Evolutionary conservation across 2,329 filamentous ascomycete species (phyloP).

Genomic region (Penicillium sp.): DNA sequence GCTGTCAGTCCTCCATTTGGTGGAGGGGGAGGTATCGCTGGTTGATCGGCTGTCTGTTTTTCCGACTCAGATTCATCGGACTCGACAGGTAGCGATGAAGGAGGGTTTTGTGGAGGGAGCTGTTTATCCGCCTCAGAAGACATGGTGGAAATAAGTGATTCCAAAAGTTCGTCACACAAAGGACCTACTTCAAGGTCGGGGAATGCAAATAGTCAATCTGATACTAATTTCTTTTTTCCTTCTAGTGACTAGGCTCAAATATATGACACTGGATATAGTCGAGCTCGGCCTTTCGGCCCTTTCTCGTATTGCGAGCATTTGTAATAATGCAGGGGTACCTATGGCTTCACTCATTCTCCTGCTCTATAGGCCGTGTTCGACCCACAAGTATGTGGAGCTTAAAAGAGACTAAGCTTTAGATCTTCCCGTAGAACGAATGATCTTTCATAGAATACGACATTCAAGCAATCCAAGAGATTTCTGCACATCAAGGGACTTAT

Average conservation of each 20-base stretch:
- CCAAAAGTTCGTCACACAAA: not conserved
- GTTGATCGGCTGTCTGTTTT: not conserved
- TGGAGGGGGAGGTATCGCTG: not conserved
- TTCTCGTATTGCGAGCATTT: not conserved
- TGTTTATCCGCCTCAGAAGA: not conserved
- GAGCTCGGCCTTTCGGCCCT: not conserved
- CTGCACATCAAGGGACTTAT: not conserved
- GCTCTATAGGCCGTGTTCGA: not conserved
- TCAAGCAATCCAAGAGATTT: not conserved
- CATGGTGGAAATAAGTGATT: not conserved
- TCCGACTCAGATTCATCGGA: not conserved
- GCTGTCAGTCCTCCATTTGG: slow-evolving; percentile 17
- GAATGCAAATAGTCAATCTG: not conserved
- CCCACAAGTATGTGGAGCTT: not conserved
- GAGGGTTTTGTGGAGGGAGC: not conserved
- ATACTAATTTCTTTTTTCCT: not conserved
- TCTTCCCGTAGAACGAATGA: not conserved
- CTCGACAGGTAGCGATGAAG: not conserved
- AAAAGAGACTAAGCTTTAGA: not conserved
- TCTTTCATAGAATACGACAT: not conserved
- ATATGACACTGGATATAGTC: not conserved
- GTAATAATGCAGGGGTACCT: not conserved
- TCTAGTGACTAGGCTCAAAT: not conserved
- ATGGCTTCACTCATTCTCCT: not conserved
- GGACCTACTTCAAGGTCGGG: not conserved